Evolutionary conservation across 305 asterid genomes (phyloP).

Genomic region (Lippia alba): DNA sequence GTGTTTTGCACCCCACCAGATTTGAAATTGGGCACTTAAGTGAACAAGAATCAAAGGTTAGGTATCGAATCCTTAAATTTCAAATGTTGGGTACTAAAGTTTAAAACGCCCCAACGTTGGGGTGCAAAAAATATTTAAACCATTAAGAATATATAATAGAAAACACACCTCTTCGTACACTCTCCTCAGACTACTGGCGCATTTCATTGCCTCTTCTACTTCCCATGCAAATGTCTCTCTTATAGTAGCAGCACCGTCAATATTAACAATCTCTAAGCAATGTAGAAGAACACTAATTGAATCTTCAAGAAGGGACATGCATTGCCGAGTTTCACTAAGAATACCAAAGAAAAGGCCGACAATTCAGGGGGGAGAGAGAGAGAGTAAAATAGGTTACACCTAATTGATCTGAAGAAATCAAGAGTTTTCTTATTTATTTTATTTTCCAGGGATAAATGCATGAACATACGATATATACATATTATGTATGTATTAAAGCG

Average conservation of each 20-base stretch:
- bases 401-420: background rate
- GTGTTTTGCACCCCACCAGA: no score
- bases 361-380: constrained; percentile 31
- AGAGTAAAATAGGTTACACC: constrained; percentile 1
- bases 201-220: constrained; percentile 73
- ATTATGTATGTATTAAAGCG: constrained; percentile 9
- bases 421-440: no score
- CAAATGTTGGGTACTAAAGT: no score
- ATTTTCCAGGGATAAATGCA: no score
- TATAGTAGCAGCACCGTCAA: constrained; percentile 35
- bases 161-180: constrained; percentile 89
- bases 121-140: no score
- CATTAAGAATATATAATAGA: constrained; percentile 6
- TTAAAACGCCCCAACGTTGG: no score
- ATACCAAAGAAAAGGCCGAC: constrained; percentile 27
- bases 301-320: constrained; percentile 76
- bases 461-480: no score
- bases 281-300: constrained; percentile 79
- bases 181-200: constrained; percentile 83
- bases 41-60: no score
- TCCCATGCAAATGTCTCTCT: constrained; percentile 57
- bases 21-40: no score
- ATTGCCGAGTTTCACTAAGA: constrained; percentile 65
- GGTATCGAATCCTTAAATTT: no score
- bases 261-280: constrained; percentile 72